Evolutionary conservation across 75 land plant genomes (phyloP).

Genomic region (Adiantum capillusveneris): DNA sequence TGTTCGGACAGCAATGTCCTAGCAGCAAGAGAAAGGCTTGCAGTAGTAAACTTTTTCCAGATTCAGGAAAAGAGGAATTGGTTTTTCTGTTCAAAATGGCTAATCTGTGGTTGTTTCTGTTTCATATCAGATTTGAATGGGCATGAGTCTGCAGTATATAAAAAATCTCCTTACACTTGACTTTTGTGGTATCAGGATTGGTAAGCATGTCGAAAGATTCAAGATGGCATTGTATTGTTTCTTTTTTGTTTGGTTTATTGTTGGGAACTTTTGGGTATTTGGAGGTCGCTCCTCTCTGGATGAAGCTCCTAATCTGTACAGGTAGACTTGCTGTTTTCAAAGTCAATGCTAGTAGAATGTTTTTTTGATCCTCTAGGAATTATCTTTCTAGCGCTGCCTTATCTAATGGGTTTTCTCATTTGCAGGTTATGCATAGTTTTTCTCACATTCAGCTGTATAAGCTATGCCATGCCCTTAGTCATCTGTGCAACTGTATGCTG

Average conservation of each 20-base stretch:
- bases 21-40: no score
- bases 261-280: slow-evolving; percentile 96
- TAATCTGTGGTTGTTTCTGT: no score
- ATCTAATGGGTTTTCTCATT: not conserved
- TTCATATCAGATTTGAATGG: no score
- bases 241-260: slow-evolving; percentile 94
- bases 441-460: slow-evolving; percentile 88
- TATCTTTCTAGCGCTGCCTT: no score
- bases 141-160: no score
- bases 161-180: no score
- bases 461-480: slow-evolving; percentile 96
- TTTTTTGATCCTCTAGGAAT: no score
- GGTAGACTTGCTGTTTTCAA: slow-evolving; percentile 44
- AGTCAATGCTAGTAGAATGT: no score
- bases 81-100: no score
- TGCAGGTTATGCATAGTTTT: slow-evolving; percentile 87
- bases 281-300: slow-evolving; percentile 75
- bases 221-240: slow-evolving; percentile 90
- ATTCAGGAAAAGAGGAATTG: no score
- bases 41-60: no score
- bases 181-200: slow-evolving; percentile 27
- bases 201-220: slow-evolving; percentile 48
- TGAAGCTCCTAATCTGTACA: slow-evolving; percentile 91
- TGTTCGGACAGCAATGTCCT: no score
- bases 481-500: slow-evolving; percentile 86